phyloP scores from a whole-genome alignment of 139 green algal genomes.

The Mesotaenium endlicherianum region DNA sequence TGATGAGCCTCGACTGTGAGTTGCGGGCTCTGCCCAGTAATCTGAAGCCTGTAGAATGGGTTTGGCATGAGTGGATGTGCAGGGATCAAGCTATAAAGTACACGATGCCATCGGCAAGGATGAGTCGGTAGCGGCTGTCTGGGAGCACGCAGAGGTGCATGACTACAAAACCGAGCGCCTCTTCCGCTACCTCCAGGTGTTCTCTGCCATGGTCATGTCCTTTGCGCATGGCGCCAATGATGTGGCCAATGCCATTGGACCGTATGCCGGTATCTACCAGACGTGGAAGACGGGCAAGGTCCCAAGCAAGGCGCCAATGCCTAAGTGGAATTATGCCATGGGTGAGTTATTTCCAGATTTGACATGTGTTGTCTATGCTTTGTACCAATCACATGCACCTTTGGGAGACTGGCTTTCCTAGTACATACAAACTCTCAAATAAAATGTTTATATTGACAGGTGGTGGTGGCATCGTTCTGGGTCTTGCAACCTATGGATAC shows the following conservation, averaged over 20 bases:
- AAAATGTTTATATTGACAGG: conserved; percentile 33
- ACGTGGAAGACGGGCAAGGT: conserved; percentile 10
- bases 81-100: not conserved
- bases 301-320: conserved; percentile 2
- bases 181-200: conserved; percentile 66
- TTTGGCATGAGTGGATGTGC: not conserved
- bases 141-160: conserved; percentile 66
- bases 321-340: conserved; percentile 15
- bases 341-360: not conserved
- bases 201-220: conserved; percentile 74
- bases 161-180: conserved; percentile 61
- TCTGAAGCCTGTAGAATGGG: not conserved
- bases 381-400: too few species aligned
- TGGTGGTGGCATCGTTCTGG: conserved; percentile 73
- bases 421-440: too few species aligned
- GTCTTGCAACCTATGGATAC: conserved; percentile 73
- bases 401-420: too few species aligned
- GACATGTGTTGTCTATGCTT: too few species aligned
- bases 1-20: too few species aligned
- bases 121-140: not conserved
- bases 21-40: too few species aligned
- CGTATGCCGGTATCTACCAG: conserved; percentile 60
- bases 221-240: conserved; percentile 65
- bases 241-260: conserved; percentile 56
- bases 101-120: conserved; percentile 4